Evolutionary conservation across 164 flowering plant species (phyloP).

Genomic region (Chimonanthus praecox): DNA sequence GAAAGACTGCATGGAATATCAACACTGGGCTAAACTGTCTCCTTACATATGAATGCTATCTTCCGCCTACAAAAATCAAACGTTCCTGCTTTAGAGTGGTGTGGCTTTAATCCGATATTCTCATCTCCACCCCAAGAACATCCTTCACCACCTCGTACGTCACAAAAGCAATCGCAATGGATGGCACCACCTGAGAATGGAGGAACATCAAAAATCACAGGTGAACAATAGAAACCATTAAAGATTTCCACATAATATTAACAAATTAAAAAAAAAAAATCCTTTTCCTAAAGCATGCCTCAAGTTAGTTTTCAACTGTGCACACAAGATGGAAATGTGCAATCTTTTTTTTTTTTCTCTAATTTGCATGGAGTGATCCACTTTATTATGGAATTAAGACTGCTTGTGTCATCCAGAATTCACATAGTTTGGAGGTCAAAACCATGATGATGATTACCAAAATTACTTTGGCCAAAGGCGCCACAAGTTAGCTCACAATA

Average conservation of each 20-base stretch:
- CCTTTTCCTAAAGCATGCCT: no score
- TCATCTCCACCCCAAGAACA: conserved; percentile 80
- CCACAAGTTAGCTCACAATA: no score
- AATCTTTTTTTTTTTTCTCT: no score
- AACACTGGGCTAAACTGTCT: conserved; percentile 3
- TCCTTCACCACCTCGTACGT: conserved; percentile 83
- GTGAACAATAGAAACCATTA: background rate
- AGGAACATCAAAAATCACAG: background rate
- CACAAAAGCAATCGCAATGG: conserved; percentile 94
- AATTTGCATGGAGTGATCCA: no score
- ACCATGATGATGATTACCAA: no score
- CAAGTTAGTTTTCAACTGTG: no score
- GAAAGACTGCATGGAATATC: conserved; percentile 9
- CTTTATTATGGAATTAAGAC: no score
- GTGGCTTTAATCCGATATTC: conserved; percentile 71
- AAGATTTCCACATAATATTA: background rate
- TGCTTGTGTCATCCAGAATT: no score
- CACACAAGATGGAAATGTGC: no score
- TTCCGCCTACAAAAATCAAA: conserved; percentile 25
- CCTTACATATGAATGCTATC: conserved; percentile 6
- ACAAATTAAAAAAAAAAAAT: no score
- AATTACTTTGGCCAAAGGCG: no score
- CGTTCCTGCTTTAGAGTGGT: background rate
- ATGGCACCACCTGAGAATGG: conserved; percentile 79
- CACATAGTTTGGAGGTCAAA: no score